Percentiles rank a stretch among this genome's conserved stretches.
phyloP scores from a whole-genome alignment of 75 land plant genomes.

The Adiantum capillusveneris region DNA sequence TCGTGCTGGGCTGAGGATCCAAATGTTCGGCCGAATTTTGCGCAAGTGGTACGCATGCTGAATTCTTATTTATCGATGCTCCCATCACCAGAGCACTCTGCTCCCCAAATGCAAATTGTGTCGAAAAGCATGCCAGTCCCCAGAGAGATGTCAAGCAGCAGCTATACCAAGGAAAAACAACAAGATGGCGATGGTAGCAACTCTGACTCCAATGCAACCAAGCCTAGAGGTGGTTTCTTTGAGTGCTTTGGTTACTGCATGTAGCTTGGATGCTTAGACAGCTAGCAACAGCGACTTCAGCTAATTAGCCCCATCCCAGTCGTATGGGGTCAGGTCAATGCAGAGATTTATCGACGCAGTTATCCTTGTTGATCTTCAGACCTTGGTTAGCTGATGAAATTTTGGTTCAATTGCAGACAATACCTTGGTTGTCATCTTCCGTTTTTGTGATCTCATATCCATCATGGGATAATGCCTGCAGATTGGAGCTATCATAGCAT shows the following conservation, averaged over 20 bases:
- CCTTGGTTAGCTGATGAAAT: no score
- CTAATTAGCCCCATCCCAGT: no score
- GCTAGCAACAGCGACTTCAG: no score
- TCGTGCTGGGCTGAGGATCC: constrained; percentile 71
- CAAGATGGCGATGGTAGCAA: not conserved
- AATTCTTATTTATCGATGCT: constrained; percentile 27
- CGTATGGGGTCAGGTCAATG: no score
- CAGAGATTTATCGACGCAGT: no score
- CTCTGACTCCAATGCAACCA: not conserved
- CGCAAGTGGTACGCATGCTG: constrained; percentile 37
- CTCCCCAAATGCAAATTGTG: constrained; percentile 3
- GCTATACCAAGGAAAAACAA: not conserved
- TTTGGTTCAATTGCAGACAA: no score
- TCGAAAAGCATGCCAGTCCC: constrained; percentile 1
- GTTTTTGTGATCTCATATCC: no score
- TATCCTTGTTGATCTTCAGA: no score
- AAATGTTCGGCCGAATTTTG: constrained; percentile 44
- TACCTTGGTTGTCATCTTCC: no score
- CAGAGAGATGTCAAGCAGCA: constrained; percentile 1
- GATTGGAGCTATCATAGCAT: no score
- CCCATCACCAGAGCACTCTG: constrained; percentile 14
- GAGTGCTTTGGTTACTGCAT: constrained; percentile 4
- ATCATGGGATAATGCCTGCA: no score
- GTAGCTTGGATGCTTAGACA: not conserved
- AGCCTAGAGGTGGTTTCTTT: constrained; percentile 5